phyloP scores from a whole-genome alignment of 1,139 yeast genomes.

The Suhomyces coccinellae region DNA sequence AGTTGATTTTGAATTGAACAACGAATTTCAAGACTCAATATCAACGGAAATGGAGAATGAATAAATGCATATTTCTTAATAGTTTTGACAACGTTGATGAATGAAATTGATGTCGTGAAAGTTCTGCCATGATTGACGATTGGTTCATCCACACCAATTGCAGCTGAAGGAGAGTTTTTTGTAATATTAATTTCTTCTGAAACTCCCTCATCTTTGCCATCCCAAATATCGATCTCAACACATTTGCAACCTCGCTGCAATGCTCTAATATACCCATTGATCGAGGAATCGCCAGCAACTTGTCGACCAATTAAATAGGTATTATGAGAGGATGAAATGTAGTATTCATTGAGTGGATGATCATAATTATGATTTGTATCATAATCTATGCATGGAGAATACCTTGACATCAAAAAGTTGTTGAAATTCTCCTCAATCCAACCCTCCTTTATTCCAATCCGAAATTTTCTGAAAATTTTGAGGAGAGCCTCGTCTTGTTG shows the following conservation, averaged over 20 bases:
- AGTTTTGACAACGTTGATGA: conserved; percentile 68
- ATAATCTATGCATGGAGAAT: conserved; percentile 36
- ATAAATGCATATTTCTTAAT: conserved; percentile 84
- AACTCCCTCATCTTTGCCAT: conserved; percentile 46
- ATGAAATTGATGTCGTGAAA: conserved; percentile 70
- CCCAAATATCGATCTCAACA: conserved; percentile 95
- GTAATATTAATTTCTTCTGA: neutral
- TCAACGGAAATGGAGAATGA: conserved; percentile 78
- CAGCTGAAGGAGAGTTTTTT: conserved; percentile 1
- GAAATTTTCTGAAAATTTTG: conserved; percentile 48
- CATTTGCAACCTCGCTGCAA: conserved; percentile 92
- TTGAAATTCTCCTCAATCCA: conserved; percentile 55
- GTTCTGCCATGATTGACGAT: conserved; percentile 88
- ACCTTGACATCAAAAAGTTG: conserved; percentile 51
- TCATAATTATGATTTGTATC: conserved; percentile 37
- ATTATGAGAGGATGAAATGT: conserved; percentile 90
- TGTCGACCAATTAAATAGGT: conserved; percentile 90
- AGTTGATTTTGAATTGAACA: conserved; percentile 69
- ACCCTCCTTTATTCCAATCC: conserved; percentile 25
- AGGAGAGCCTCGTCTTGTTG: conserved; percentile 27
- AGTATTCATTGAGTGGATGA: conserved; percentile 81
- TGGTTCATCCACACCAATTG: conserved; percentile 49
- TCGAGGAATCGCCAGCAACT: conserved; percentile 85
- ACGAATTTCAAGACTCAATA: conserved; percentile 83
- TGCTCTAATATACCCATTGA: conserved; percentile 88